Conservation (phyloP, 768 basidiomycete genomes). For the Xerocomellus dryophilus region DNA sequence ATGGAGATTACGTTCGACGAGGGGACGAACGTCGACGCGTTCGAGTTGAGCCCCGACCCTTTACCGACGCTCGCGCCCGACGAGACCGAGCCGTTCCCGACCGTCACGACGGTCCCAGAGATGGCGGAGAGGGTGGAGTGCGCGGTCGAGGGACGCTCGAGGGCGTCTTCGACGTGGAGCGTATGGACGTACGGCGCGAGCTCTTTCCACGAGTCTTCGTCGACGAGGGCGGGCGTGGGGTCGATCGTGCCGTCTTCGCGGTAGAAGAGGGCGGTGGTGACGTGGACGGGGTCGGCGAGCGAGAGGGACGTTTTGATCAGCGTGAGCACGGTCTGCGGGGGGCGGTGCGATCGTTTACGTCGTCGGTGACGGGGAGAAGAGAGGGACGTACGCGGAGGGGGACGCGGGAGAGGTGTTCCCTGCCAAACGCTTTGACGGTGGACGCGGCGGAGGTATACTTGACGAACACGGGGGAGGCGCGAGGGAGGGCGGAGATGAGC, state of each 20-base stretch:
- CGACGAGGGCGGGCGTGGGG: constrained; percentile 18
- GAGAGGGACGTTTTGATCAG: constrained; percentile 24
- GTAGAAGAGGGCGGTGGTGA: constrained; percentile 23
- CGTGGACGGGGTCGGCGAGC: constrained; percentile 19
- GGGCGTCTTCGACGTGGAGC: constrained; percentile 20
- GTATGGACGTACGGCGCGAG: constrained; percentile 30
- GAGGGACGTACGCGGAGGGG: constrained; percentile 29
- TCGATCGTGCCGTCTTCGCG: constrained; percentile 30
- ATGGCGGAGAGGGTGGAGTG: constrained; percentile 9
- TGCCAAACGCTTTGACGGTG: constrained; percentile 28
- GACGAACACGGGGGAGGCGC: constrained; percentile 28
- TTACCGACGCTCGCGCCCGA: neutral
- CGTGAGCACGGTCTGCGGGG: constrained; percentile 22
- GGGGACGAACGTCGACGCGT: constrained; percentile 27
- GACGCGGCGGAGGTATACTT: constrained; percentile 18
- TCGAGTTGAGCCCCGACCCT: constrained; percentile 18
- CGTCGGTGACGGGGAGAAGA: too few relatives aligned
- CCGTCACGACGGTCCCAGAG: neutral
- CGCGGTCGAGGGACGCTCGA: constrained; percentile 16
- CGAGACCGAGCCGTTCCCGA: neutral
- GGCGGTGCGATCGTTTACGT: too few relatives aligned
- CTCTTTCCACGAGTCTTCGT: constrained; percentile 34
- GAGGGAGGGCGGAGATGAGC: constrained; percentile 29
- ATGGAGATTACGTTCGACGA: constrained; percentile 14
- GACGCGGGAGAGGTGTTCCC: constrained; percentile 31